Conservation (phyloP, 108 stramenopile genomes). For the Epithemia pelagica region DNA sequence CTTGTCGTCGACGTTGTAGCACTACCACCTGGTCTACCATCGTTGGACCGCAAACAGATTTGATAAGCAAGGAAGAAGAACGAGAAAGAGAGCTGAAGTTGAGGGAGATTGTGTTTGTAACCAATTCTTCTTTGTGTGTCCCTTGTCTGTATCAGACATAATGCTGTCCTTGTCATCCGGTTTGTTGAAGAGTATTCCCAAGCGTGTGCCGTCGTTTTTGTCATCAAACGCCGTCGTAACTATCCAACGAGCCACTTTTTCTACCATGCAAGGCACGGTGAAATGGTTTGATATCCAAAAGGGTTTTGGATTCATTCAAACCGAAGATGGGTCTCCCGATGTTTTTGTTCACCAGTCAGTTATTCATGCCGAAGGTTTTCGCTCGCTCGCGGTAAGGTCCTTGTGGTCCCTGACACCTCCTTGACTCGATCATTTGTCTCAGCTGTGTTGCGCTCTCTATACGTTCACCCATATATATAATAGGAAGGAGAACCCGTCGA, state of each 20-base stretch:
- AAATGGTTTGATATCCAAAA: slow-evolving; percentile 83
- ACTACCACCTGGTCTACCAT: no score
- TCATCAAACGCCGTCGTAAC: neutral
- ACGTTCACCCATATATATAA: no score
- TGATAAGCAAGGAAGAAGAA: no score
- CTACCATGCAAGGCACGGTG: slow-evolving; percentile 43
- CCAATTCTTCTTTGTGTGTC: no score
- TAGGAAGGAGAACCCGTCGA: slow-evolving; percentile 61
- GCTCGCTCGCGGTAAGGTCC: slow-evolving; percentile 51
- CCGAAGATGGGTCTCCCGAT: slow-evolving; percentile 55
- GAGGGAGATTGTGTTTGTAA: no score
- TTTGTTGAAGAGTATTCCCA: neutral
- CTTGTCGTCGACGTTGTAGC: no score
- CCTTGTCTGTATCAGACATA: neutral
- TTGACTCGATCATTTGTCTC: no score
- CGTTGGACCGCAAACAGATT: no score
- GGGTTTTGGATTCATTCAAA: slow-evolving; percentile 81
- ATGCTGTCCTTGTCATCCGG: neutral
- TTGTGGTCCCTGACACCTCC: no score
- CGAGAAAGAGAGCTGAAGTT: no score
- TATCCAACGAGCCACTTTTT: neutral
- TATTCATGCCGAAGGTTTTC: slow-evolving; percentile 63
- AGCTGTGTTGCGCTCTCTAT: no score
- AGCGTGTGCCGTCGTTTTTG: neutral
- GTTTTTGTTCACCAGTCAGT: slow-evolving; percentile 66